Conservation (phyloP, 2,329 filamentous ascomycete genomes). For the Lecanicillium sp. region DNA sequence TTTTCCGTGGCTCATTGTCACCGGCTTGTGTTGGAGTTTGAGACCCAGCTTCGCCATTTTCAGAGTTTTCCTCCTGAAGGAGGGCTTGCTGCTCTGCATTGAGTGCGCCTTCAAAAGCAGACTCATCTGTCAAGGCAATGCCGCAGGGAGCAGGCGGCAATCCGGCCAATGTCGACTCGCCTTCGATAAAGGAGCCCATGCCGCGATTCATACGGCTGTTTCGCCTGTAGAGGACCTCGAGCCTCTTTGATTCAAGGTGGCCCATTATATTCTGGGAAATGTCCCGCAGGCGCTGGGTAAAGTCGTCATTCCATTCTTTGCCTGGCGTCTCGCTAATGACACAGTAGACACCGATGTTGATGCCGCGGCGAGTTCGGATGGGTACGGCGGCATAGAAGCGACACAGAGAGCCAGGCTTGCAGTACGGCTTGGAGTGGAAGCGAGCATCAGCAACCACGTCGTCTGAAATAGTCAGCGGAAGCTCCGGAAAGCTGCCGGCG, state of each 20-base stretch:
- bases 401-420: constrained; percentile 10
- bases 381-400: constrained; percentile 27
- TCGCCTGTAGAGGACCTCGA: constrained; percentile 14
- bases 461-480: constrained; percentile 21
- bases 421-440: constrained; percentile 15
- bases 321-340: constrained; percentile 12
- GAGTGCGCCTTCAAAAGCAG: constrained; percentile 5
- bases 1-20: no score
- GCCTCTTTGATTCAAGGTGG: constrained; percentile 19
- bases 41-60: no score
- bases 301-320: constrained; percentile 13
- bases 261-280: constrained; percentile 20
- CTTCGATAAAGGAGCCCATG: constrained; percentile 21
- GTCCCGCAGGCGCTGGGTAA: constrained; percentile 13
- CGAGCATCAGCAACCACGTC: constrained; percentile 20
- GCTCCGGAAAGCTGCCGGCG: background rate
- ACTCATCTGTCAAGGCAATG: background rate
- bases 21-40: no score
- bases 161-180: constrained; percentile 10
- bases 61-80: no score
- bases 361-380: constrained; percentile 21
- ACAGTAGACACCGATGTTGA: constrained; percentile 27
- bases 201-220: constrained; percentile 25
- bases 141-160: background rate
- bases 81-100: constrained; percentile 1